These are phyloP conservation scores for Cystobasidiaceae sp. DNA, from an alignment of 1,284 basidiomycete species.

Conservation along the genomic window DNA sequence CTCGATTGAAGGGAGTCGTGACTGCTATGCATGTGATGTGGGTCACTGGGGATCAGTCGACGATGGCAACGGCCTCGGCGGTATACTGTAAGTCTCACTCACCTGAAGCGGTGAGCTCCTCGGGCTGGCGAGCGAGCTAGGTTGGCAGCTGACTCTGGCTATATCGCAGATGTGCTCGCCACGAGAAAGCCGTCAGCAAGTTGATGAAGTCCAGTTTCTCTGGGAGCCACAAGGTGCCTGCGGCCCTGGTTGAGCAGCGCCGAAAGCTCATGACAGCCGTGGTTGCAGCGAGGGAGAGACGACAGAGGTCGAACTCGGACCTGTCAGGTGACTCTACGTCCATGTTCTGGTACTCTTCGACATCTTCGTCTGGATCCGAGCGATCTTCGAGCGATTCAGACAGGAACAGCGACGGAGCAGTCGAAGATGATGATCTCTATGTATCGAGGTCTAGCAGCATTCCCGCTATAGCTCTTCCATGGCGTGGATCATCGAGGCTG, in stretches of 20 bases:
- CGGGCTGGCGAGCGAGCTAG: too few relatives aligned
- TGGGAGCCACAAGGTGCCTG: background rate
- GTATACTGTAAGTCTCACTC: background rate
- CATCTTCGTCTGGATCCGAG: background rate
- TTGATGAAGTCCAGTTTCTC: conserved; percentile 21
- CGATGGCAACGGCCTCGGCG: background rate
- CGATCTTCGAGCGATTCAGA: background rate
- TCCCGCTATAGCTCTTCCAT: background rate
- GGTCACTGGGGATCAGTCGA: background rate
- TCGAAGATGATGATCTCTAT: conserved; percentile 7
- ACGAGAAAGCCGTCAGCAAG: conserved; percentile 10
- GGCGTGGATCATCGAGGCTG: background rate
- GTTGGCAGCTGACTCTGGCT: too few relatives aligned
- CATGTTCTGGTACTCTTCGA: background rate
- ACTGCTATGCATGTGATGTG: conserved; percentile 9
- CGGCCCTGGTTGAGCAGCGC: conserved; percentile 9
- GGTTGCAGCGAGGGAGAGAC: conserved; percentile 5
- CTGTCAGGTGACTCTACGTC: background rate
- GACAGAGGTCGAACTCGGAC: background rate
- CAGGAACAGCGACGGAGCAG: conserved; percentile 4
- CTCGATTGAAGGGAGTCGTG: conserved; percentile 6
- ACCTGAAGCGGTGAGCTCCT: background rate
- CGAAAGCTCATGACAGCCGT: conserved; percentile 8
- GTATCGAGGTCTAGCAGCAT: background rate
- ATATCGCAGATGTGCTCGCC: conserved; percentile 11